Evolutionary conservation across 2,329 filamentous ascomycete species (phyloP).

Genomic region (Helotiales sp.): DNA sequence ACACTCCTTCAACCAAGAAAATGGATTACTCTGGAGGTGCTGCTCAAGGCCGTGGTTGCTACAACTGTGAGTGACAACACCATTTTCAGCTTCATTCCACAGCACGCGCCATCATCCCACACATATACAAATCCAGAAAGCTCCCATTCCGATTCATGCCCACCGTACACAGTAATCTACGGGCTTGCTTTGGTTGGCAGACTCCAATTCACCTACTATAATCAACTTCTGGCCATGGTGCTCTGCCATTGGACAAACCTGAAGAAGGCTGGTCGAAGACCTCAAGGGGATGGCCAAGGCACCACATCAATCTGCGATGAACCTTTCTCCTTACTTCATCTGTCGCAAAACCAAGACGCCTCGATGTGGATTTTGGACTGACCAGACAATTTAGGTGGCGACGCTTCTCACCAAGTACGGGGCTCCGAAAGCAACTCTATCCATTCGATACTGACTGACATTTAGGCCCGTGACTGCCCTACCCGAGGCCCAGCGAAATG

Average conservation of each 20-base stretch:
- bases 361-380: slow-evolving; percentile 32
- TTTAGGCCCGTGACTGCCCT: slow-evolving; percentile 79
- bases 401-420: slow-evolving; percentile 71
- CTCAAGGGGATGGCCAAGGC: not conserved
- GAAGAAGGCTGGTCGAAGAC: slow-evolving; percentile 1
- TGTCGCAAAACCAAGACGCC: too few species aligned
- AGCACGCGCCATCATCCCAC: not conserved
- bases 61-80: slow-evolving; percentile 48
- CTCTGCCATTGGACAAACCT: slow-evolving; percentile 9
- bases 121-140: not conserved
- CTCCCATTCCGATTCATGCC: not conserved
- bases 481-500: slow-evolving; percentile 81
- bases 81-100: not conserved
- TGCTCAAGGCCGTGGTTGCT: slow-evolving; percentile 44
- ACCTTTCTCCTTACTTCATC: not conserved
- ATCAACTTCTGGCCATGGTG: slow-evolving; percentile 8
- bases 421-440: slow-evolving; percentile 25
- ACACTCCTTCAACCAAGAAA: slow-evolving; percentile 20
- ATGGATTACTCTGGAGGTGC: slow-evolving; percentile 36
- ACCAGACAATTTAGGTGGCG: slow-evolving; percentile 58
- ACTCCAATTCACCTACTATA: slow-evolving; percentile 2
- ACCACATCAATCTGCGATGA: slow-evolving; percentile 8
- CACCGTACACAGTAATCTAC: not conserved
- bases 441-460: slow-evolving; percentile 20
- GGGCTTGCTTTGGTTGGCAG: not conserved